phyloP scores from a whole-genome alignment of 176 grass and related monocot genomes.

The Oryza glumipatula region DNA sequence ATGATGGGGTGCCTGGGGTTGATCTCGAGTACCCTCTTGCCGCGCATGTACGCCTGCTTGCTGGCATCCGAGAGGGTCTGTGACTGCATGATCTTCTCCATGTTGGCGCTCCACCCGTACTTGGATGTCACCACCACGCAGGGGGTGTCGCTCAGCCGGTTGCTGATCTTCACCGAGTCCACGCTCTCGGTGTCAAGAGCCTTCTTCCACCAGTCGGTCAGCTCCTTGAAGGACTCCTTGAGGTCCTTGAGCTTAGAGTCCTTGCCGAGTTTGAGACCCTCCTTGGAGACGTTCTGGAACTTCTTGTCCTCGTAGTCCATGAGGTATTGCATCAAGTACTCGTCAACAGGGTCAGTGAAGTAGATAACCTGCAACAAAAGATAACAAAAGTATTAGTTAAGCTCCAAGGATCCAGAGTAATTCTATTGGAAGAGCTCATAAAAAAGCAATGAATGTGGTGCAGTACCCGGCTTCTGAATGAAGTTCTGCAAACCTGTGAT shows the following conservation, averaged over 20 bases:
- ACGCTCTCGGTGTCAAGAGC: conserved; percentile 72
- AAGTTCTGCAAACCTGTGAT: neutral
- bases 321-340: conserved; percentile 99
- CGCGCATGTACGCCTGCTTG: conserved; percentile 93
- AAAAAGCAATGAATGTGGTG: neutral
- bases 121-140: conserved; percentile 89
- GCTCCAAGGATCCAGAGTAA: neutral
- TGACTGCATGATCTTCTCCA: conserved; percentile 99
- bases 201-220: conserved; percentile 95
- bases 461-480: neutral
- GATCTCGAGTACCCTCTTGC: conserved; percentile 93
- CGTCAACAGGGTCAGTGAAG: conserved; percentile 93
- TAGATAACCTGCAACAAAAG: conserved; percentile 69
- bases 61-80: conserved; percentile 81
- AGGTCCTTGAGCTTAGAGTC: conserved; percentile 97
- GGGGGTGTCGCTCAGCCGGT: conserved; percentile 77
- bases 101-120: conserved; percentile 92
- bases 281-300: conserved; percentile 99
- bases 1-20: conserved; percentile 94
- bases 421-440: neutral
- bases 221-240: conserved; percentile 95
- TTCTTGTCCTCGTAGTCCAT: conserved; percentile 99
- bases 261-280: conserved; percentile 88
- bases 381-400: neutral
- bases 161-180: conserved; percentile 96